A percentile compares a stretch with the other conserved stretches of the same genome.
phyloP scores from a whole-genome alignment of 345 rosid genomes.

The Garcia nutans region DNA sequence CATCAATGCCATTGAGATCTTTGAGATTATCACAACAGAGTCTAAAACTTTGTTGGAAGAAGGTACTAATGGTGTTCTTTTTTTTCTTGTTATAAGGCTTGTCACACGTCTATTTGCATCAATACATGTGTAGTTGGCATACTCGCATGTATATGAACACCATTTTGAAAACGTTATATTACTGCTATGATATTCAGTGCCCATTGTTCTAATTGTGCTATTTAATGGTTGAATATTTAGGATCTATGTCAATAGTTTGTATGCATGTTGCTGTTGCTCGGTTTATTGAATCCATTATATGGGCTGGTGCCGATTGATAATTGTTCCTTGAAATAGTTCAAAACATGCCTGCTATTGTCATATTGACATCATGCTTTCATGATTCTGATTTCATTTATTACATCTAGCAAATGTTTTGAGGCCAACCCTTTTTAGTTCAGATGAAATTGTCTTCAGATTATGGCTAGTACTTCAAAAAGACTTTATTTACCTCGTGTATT shows the following conservation, averaged over 20 bases:
- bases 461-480: neutral
- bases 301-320: neutral
- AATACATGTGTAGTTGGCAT: neutral
- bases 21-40: constrained; percentile 68
- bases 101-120: neutral
- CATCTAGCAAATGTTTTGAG: neutral
- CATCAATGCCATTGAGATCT: constrained; percentile 85
- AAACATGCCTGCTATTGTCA: neutral
- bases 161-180: neutral
- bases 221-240: neutral
- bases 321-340: neutral
- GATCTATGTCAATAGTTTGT: neutral
- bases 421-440: neutral
- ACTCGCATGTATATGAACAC: neutral
- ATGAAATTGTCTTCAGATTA: neutral
- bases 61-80: constrained; percentile 46
- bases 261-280: neutral
- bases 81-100: neutral
- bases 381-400: neutral
- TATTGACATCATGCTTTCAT: neutral
- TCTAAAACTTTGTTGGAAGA: constrained; percentile 70
- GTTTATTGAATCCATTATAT: neutral
- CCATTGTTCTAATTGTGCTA: neutral
- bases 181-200: neutral
- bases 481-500: too few species aligned